A percentile compares a stretch with the other conserved stretches of the same genome.
These are phyloP conservation scores for Acacia pycnantha DNA, from an alignment of 331 rosid genomes.

Conservation along the genomic window DNA sequence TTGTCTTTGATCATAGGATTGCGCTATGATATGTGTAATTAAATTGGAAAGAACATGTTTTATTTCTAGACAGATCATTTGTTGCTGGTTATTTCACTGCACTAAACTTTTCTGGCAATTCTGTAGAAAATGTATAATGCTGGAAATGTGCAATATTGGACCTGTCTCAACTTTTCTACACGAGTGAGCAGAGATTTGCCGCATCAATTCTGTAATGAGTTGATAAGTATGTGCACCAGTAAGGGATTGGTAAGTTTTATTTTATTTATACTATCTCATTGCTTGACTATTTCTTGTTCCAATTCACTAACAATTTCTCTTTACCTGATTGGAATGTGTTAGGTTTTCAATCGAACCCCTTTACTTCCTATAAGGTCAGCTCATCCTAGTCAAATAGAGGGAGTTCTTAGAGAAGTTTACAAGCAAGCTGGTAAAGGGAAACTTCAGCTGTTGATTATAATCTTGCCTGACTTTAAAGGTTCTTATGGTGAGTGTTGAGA, in stretches of 20 bases:
- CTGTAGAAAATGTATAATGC: slow-evolving; percentile 73
- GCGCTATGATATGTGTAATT: background rate
- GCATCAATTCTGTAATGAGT: slow-evolving; percentile 22
- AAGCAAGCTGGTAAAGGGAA: background rate
- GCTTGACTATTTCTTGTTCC: background rate
- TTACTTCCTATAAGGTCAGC: slow-evolving; percentile 8
- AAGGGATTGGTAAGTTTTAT: slow-evolving; percentile 44
- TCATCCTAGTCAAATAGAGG: slow-evolving; percentile 6
- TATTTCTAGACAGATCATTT: background rate
- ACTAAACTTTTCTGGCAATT: background rate
- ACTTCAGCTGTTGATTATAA: slow-evolving; percentile 34
- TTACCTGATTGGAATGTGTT: background rate
- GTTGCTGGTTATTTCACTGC: background rate
- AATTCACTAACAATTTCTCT: too few relatives aligned
- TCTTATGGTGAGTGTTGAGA: slow-evolving; percentile 32
- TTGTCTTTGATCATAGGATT: background rate
- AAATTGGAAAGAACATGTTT: background rate
- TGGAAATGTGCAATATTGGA: slow-evolving; percentile 58
- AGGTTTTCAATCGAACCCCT: slow-evolving; percentile 27
- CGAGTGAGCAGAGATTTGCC: slow-evolving; percentile 7
- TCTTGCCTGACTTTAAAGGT: slow-evolving; percentile 42
- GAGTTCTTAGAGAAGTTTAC: slow-evolving; percentile 19
- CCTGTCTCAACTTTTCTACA: slow-evolving; percentile 49
- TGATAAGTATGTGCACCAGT: slow-evolving; percentile 51
- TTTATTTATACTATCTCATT: background rate